Conservation (phyloP, 768 basidiomycete species). For the Rhodotorula kratochvilovae region DNA sequence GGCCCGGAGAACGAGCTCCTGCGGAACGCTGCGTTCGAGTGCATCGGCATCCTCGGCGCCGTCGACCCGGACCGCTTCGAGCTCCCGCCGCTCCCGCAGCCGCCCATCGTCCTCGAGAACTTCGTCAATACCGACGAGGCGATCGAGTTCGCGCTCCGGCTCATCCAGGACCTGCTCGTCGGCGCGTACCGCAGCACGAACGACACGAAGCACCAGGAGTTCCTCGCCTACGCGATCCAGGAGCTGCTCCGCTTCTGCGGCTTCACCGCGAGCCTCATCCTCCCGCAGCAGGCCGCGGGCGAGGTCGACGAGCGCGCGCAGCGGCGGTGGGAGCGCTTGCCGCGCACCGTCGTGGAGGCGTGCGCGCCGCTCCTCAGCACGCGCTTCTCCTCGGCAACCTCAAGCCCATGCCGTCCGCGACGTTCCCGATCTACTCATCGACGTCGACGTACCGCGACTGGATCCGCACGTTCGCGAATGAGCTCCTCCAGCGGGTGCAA, state of each 20-base stretch:
- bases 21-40: constrained; percentile 73
- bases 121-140: constrained; percentile 75
- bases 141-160: constrained; percentile 71
- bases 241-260: constrained; percentile 80
- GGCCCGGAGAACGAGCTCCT: constrained; percentile 62
- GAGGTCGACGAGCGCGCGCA: constrained; percentile 6
- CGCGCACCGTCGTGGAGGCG: constrained; percentile 78
- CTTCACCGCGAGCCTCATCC: constrained; percentile 72
- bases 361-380: constrained; percentile 70
- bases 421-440: constrained; percentile 72
- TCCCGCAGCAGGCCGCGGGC: constrained; percentile 40
- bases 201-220: constrained; percentile 83
- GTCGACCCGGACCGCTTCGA: constrained; percentile 91
- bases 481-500: constrained; percentile 60
- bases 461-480: constrained; percentile 81
- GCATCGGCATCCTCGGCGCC: constrained; percentile 85
- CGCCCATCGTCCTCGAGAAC: constrained; percentile 70
- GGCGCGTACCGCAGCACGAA: constrained; percentile 88
- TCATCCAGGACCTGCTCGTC: constrained; percentile 78
- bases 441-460: constrained; percentile 87
- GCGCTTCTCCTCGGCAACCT: constrained; percentile 56
- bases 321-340: constrained; percentile 68
- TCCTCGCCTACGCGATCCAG: constrained; percentile 86
- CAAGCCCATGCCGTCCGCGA: constrained; percentile 41
- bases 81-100: constrained; percentile 54